Conservation (phyloP, 2,329 filamentous ascomycete genomes). For the Aspergillus intermedius region DNA sequence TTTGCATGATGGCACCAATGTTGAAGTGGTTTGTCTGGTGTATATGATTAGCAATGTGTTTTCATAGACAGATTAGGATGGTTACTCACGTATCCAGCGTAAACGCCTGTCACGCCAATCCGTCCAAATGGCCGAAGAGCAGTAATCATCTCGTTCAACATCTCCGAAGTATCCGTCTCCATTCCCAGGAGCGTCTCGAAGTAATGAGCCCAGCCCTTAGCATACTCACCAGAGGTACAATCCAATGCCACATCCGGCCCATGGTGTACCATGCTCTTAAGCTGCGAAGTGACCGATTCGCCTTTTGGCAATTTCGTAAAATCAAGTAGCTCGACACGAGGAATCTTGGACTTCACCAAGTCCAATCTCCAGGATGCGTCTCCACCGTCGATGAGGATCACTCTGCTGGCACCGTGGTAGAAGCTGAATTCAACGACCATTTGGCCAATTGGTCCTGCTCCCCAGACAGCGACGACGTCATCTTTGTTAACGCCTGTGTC, state of each 20-base stretch:
- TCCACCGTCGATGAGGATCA: constrained; percentile 74
- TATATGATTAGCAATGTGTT: no score
- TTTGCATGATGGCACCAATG: constrained; percentile 77
- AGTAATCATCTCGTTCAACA: constrained; percentile 51
- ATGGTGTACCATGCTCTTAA: constrained; percentile 67
- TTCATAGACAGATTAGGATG: no score
- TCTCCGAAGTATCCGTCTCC: constrained; percentile 74
- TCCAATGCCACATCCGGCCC: constrained; percentile 73
- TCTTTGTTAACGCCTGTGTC: constrained; percentile 74
- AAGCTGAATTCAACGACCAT: constrained; percentile 65
- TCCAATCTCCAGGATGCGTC: constrained; percentile 58
- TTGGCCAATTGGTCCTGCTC: constrained; percentile 78
- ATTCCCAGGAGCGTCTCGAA: constrained; percentile 57
- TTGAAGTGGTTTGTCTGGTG: constrained; percentile 70
- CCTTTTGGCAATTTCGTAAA: constrained; percentile 57
- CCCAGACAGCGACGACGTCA: constrained; percentile 77
- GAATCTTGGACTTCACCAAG: constrained; percentile 59
- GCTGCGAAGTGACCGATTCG: constrained; percentile 60
- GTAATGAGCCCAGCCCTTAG: constrained; percentile 56
- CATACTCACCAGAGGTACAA: constrained; percentile 57
- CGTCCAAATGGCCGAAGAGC: constrained; percentile 54
- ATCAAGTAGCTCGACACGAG: constrained; percentile 62
- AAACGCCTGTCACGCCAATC: constrained; percentile 69
- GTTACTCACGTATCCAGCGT: constrained; percentile 48
- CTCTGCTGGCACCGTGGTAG: constrained; percentile 63